Percentiles rank a stretch among this genome's conserved stretches.
phyloP scores from a whole-genome alignment of 1,284 basidiomycete species.

The Mycena citricolor region DNA sequence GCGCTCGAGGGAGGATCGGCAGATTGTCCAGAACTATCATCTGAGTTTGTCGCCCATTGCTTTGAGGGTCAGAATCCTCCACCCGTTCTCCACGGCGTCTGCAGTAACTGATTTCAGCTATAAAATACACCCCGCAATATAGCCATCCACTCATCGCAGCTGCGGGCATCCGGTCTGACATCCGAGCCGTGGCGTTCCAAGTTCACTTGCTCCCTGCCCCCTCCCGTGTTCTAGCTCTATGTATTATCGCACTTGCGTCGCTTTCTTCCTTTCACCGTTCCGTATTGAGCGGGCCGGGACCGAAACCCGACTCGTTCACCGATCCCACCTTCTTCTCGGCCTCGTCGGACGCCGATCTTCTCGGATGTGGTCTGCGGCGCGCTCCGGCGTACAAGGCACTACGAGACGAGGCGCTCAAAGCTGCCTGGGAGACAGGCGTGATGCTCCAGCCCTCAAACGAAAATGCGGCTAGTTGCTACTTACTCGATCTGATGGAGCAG shows the following conservation, averaged over 20 bases:
- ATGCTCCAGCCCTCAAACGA: conserved; percentile 12
- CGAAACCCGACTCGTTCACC: conserved; percentile 3
- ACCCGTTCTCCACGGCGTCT: neutral
- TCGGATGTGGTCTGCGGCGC: conserved; percentile 7
- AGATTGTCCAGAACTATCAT: neutral
- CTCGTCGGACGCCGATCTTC: neutral
- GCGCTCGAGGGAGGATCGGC: neutral
- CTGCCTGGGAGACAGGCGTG: conserved; percentile 9
- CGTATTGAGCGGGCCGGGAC: conserved; percentile 5
- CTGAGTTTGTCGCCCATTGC: conserved; percentile 3
- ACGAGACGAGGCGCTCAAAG: conserved; percentile 5
- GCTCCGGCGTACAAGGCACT: conserved; percentile 1
- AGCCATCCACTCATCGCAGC: neutral
- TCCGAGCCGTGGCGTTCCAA: conserved; percentile 2
- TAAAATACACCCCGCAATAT: neutral
- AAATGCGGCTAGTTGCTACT: conserved; percentile 10
- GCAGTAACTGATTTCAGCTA: neutral
- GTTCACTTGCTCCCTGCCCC: neutral
- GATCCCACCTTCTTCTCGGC: conserved; percentile 7
- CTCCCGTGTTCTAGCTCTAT: conserved; percentile 12
- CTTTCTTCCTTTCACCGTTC: conserved; percentile 8
- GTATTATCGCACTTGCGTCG: conserved; percentile 8
- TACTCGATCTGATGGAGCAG: conserved; percentile 16
- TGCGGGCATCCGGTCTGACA: neutral
- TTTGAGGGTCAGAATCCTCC: conserved; percentile 3